Conservation (phyloP, 2,329 filamentous ascomycete genomes). For the Acephala macrosclerotiorum region DNA sequence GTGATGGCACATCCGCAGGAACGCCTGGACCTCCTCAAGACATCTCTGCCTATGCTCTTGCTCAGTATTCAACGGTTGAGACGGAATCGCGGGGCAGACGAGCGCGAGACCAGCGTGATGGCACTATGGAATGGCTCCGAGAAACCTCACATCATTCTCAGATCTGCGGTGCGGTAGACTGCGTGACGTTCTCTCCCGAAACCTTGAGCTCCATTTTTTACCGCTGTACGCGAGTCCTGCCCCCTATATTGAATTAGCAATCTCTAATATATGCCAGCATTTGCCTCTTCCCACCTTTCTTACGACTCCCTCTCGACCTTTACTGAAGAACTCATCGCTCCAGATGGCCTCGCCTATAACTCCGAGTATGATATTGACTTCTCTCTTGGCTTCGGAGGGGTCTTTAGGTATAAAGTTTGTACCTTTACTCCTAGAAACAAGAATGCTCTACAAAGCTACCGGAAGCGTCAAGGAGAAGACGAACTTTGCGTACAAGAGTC, state of each 20-base stretch:
- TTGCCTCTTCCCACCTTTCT: background rate
- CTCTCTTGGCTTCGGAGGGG: background rate
- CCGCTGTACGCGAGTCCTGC: background rate
- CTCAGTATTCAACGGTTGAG: background rate
- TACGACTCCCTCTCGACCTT: background rate
- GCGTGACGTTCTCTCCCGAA: constrained; percentile 10
- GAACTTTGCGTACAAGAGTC: background rate
- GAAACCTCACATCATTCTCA: background rate
- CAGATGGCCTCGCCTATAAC: background rate
- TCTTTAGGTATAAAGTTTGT: background rate
- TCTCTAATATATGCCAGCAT: background rate
- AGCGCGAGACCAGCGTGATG: background rate
- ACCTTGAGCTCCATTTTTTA: constrained; percentile 9
- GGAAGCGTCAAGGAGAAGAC: background rate
- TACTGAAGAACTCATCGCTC: background rate
- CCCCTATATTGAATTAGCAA: background rate
- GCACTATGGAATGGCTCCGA: background rate
- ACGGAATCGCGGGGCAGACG: background rate
- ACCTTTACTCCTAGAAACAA: background rate
- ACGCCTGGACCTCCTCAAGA: background rate
- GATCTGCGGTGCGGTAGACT: constrained; percentile 11
- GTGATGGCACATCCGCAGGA: background rate
- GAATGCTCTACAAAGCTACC: background rate
- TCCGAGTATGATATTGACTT: background rate
- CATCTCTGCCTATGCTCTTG: background rate